Base-by-base conservation (phyloP, 208 protist genomes). In the Acanthamoeba quina region DNA sequence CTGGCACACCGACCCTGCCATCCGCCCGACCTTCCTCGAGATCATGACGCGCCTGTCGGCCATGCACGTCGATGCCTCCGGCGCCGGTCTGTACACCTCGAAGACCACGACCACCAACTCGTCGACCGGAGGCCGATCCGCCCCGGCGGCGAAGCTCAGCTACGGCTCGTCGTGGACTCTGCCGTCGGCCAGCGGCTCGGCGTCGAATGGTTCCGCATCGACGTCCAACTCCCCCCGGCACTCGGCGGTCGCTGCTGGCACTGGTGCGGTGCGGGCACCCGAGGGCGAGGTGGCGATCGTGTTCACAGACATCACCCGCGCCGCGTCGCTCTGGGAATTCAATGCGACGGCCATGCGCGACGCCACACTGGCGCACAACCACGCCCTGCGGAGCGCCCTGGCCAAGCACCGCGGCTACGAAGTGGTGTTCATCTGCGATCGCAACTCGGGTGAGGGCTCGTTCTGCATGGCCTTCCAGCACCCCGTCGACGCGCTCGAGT, bases 21-120 rank as follows among this genome's bases (percentile, higher is more conserved):
- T 74, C 29, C 17, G 89, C 7, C 89, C 89, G 19, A 82, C 89
- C 0, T 93, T 93, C 89, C 47, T 93, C 19, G 89, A 93, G 47
- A 82, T 93, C 56, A 93, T 80, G 47, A 93, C 89, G 0, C 44
- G 89, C 44, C 89, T 93, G 4, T 74, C 58, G 6, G 15, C 34
- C 62, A 90, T 90, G 85, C 21, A 64, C 13, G 85, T 31, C 34
- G 85, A 90, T 1, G 3, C 37, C 37, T 41, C n/a, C n/a, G n/a
- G n/a, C n/a, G n/a, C n/a, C n/a, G n/a, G n/a, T n/a, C n/a, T n/a
- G n/a, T n/a, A n/a, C n/a, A n/a, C n/a, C n/a, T n/a, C n/a, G n/a
- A n/a, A n/a, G n/a, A n/a, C n/a, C n/a, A n/a, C n/a, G n/a, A n/a
- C n/a, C n/a, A n/a, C n/a, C n/a, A n/a, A n/a, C n/a, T n/a, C n/a